Evolutionary conservation across 139 green algal genomes (phyloP).

Genomic region (Asterochloris sp.): DNA sequence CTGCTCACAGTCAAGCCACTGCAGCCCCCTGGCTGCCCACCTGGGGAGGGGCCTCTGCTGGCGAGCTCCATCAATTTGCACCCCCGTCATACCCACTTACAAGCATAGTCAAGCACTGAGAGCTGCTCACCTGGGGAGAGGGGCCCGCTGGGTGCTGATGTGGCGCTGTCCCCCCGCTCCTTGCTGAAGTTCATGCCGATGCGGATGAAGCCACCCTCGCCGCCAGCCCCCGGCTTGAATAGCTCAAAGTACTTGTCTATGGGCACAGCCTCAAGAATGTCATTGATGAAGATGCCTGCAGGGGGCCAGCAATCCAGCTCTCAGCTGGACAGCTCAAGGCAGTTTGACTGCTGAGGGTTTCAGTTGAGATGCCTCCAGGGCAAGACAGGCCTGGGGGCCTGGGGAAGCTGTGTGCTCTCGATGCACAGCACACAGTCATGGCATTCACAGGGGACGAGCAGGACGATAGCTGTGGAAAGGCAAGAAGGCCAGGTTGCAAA

Average conservation of each 20-base stretch:
- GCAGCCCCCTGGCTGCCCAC: no score
- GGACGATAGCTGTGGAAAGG: background rate
- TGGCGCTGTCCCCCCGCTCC: background rate
- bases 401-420: background rate
- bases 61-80: no score
- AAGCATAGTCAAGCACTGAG: no score
- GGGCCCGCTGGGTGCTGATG: no score
- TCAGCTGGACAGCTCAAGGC: background rate
- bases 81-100: no score
- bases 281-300: constrained; percentile 83
- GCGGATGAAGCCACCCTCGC: constrained; percentile 81
- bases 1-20: no score
- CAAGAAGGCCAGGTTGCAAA: background rate
- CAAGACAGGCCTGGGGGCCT: no score
- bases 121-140: no score
- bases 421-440: background rate
- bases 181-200: constrained; percentile 67
- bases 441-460: background rate
- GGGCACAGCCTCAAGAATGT: constrained; percentile 86
- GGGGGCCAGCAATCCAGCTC: background rate
- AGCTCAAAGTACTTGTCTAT: constrained; percentile 97
- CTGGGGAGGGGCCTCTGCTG: no score
- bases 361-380: no score
- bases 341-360: background rate
- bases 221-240: constrained; percentile 77